These are phyloP conservation scores for Kingdonia uniflora DNA, from an alignment of 164 flowering plant genomes.

Conservation along the genomic window DNA sequence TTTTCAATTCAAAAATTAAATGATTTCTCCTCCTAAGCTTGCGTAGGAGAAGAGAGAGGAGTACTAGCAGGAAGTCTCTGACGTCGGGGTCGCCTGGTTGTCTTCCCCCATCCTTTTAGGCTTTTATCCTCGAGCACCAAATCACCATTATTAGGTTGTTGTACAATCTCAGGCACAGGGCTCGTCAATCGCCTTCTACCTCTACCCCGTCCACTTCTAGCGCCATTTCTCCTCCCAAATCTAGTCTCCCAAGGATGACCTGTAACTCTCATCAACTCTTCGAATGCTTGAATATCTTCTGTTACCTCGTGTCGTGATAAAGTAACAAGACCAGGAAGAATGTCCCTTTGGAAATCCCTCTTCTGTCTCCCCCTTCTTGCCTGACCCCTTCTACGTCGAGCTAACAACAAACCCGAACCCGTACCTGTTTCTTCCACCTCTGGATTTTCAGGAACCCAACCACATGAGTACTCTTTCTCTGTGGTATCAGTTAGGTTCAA, in stretches of 20 bases:
- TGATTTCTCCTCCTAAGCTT: constrained; percentile 4
- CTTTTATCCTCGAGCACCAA: constrained; percentile 52
- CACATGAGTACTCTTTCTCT: constrained; percentile 54
- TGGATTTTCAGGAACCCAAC: constrained; percentile 29
- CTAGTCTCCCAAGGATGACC: constrained; percentile 69
- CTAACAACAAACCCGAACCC: constrained; percentile 11
- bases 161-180: constrained; percentile 12
- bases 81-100: constrained; percentile 74
- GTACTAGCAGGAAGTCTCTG: constrained; percentile 69
- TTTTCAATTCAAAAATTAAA: constrained; percentile 6
- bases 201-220: constrained; percentile 42
- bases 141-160: constrained; percentile 34
- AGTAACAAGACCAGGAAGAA: constrained; percentile 78
- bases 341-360: constrained; percentile 93
- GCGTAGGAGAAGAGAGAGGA: constrained; percentile 15
- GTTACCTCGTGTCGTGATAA: constrained; percentile 88
- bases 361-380: constrained; percentile 79
- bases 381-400: constrained; percentile 58
- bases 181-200: constrained; percentile 44
- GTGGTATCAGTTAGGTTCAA: constrained; percentile 48
- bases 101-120: constrained; percentile 90
- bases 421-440: constrained; percentile 34
- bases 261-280: constrained; percentile 64
- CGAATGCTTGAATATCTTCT: constrained; percentile 72
- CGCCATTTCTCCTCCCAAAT: constrained; percentile 43